Conservation (phyloP, 129 eudicot species). For the Glebionis coronaria region DNA sequence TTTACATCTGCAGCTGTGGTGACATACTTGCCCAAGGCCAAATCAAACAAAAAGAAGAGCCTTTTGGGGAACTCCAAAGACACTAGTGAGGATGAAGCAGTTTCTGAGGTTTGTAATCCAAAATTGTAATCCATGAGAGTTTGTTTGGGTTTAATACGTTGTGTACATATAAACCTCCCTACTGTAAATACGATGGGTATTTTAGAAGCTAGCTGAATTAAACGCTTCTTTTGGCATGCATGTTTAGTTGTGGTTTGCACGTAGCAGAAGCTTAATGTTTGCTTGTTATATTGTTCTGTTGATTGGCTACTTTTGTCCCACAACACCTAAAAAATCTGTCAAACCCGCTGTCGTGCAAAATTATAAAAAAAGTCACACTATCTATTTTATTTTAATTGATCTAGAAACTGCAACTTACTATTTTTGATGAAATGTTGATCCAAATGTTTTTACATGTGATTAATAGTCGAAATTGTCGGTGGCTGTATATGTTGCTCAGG, state of each 20-base stretch:
- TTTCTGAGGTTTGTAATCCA: constrained; percentile 43
- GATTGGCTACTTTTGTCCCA: background rate
- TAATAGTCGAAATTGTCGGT: constrained; percentile 3
- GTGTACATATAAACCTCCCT: background rate
- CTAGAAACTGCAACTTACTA: too few relatives aligned
- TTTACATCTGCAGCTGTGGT: constrained; percentile 55
- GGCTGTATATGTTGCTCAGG: constrained; percentile 41
- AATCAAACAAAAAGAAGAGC: constrained; percentile 73
- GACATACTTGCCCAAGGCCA: constrained; percentile 78
- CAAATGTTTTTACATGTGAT: background rate
- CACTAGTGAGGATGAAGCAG: constrained; percentile 33
- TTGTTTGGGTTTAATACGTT: background rate
- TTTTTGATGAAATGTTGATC: background rate
- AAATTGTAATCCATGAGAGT: background rate
- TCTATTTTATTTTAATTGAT: too few relatives aligned
- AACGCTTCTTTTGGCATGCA: background rate
- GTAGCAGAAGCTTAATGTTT: background rate
- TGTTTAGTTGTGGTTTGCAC: constrained; percentile 3
- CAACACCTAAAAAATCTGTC: background rate
- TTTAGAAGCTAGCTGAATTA: too few relatives aligned
- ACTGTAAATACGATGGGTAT: too few relatives aligned
- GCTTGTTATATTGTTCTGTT: background rate
- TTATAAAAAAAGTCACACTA: too few relatives aligned
- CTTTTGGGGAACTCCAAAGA: constrained; percentile 57
- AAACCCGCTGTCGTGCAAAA: background rate